Base-by-base conservation (phyloP, 1,139 yeast species). In the Pneumocystis sp. region DNA sequence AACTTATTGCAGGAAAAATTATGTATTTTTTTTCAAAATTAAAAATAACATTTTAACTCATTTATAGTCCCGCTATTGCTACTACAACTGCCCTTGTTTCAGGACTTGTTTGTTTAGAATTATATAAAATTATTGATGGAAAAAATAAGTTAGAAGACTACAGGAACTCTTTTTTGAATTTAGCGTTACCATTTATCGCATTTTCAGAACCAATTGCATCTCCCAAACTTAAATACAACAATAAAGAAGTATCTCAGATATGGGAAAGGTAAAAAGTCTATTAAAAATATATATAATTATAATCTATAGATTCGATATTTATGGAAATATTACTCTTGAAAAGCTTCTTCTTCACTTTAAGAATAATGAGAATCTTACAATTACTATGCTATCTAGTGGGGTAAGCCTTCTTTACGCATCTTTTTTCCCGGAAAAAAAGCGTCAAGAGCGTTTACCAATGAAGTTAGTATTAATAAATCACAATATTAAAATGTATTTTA, bases 51-150 rank as follows among this genome's bases (percentile, higher is more conserved):
- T 97, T 65, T 86, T 95, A 76, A 93, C 93, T 70, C 91, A 93
- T 50, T 50, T 50, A 45, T 45, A 50, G 57, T 70, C 99, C 99
- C 15, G 98, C 98, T 21, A 93, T 93, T 79, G 98, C 98, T 56
- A 93, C 99, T 1, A 95, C 99, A 4, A 93, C 99, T 29, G 96
- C 97, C 15, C 80, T 91, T 71, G 97, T 93, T 17, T 89, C 98
- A 5, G 99, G 99, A 61, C 81, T 93, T 72, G 96, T 90, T 59
- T 89, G 95, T 73, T 80, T 93, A 71, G 99, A 93, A 77, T 80
- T 93, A 67, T 87, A 89, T 80, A 93, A 93, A 78, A 93, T 93
- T 69, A 89, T 85, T 65, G 96, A 88, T 72, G 74, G 74, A 17
- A 79, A 83, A 69, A 83, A 82, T 70, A 80, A 78, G 69, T 82